Percentiles rank a stretch among this genome's conserved stretches.
phyloP scores from a whole-genome alignment of 2,329 filamentous ascomycete species.

The Cercospora sp. region DNA sequence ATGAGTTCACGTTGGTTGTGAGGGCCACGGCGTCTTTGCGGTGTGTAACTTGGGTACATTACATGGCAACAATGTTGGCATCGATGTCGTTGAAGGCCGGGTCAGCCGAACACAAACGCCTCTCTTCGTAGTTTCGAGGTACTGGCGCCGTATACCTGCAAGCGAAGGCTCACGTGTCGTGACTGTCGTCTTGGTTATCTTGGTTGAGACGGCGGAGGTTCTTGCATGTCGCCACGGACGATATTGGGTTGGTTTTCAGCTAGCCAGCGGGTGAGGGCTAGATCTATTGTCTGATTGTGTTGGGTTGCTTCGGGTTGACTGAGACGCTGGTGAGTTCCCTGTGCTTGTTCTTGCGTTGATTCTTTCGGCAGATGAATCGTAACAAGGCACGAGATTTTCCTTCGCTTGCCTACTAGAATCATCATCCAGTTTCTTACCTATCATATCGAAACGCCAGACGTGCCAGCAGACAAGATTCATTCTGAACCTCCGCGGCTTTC shows the following conservation, averaged over 20 bases:
- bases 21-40: neutral
- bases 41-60: neutral
- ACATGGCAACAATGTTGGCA: neutral
- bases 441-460: no score
- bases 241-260: neutral
- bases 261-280: neutral
- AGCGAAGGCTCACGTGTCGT: neutral
- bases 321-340: no score
- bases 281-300: neutral
- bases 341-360: no score
- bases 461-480: no score
- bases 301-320: no score
- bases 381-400: no score
- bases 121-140: neutral
- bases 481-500: no score
- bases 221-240: neutral
- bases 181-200: neutral
- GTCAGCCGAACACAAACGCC: neutral
- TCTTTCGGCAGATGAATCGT: no score
- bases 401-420: no score
- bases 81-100: neutral
- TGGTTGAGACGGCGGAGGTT: neutral
- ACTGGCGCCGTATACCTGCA: neutral
- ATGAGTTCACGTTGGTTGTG: neutral
- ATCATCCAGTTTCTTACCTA: no score